Base-by-base conservation (phyloP, 2,329 filamentous ascomycete genomes). In the Blastomyces gilchristii region DNA sequence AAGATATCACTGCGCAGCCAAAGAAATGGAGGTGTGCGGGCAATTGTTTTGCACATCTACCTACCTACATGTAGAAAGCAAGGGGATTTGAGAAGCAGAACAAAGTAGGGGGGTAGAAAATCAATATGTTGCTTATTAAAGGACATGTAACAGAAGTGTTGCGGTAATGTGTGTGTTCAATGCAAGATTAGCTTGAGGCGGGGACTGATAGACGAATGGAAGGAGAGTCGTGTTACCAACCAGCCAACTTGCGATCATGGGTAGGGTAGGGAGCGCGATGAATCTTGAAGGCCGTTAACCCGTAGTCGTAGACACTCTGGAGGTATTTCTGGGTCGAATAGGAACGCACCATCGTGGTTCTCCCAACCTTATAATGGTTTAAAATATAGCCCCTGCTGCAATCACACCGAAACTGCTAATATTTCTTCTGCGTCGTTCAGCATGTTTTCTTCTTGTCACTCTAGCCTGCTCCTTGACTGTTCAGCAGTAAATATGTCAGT, bases 401-500 rank as follows among this genome's bases (percentile, higher is more conserved):
- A 50, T 28, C 22, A 50, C 47, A 50, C 52, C 52, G 2, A 54
- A 37, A 37, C 52, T 31, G 2, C 8, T 4, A 9, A 54, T 37
- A 54, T 37, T 37, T 22, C 28, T 37, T 34, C 18, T 37, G 4
- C 52, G 52, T 34, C 31, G 52, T 34, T 54, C 28, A 37, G 52
- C 56, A 28, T 58, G 28, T 28, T 58, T 58, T n/a, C 22, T 28
- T 39, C 22, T 58, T 3, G 56, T 58, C n/a, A 58, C 56, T 25
- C 45, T 58, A 4, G 39, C 56, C 39, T 58, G 56, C 39, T 58
- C 37, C 25, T 58, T 58, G 22, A 58, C 56, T 58, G 22, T 25
- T 41, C 14, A 2, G 7, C 22, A 16, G 39, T 28, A 45, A 25
- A 28, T 16, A 25, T 28, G 56, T 58, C 25, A 58, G 56, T 28